Conservation (phyloP, 2,329 filamentous ascomycete species). For the Aspergillus awamori region DNA sequence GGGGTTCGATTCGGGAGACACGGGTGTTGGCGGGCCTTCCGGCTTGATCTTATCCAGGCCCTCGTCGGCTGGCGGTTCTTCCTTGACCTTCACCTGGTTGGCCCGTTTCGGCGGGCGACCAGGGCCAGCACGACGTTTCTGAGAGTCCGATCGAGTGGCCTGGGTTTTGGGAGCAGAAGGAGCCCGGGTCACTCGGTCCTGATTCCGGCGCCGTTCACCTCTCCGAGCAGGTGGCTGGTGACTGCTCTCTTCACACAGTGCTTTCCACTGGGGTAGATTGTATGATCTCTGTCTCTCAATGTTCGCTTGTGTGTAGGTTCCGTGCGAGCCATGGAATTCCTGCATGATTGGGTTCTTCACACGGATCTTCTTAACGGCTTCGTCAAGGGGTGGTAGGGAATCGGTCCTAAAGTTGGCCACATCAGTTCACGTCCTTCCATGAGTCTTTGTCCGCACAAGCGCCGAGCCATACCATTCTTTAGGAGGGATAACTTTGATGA, state of each 20-base stretch:
- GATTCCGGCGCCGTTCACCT: slow-evolving; percentile 60
- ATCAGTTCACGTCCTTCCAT: slow-evolving; percentile 4
- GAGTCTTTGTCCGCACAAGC: not conserved
- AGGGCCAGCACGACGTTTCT: slow-evolving; percentile 51
- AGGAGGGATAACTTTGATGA: slow-evolving; percentile 93
- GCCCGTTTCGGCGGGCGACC: slow-evolving; percentile 43
- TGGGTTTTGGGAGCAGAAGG: slow-evolving; percentile 37
- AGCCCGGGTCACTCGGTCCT: slow-evolving; percentile 50
- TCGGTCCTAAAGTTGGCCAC: slow-evolving; percentile 56
- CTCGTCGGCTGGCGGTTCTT: slow-evolving; percentile 42
- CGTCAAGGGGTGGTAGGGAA: slow-evolving; percentile 74
- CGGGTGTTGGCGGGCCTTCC: slow-evolving; percentile 57
- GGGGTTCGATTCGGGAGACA: slow-evolving; percentile 57
- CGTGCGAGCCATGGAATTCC: slow-evolving; percentile 94
- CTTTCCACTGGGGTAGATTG: slow-evolving; percentile 94
- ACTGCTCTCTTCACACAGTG: slow-evolving; percentile 89
- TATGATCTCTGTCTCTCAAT: slow-evolving; percentile 95
- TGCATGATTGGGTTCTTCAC: slow-evolving; percentile 98
- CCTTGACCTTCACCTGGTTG: slow-evolving; percentile 43
- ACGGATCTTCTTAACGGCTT: slow-evolving; percentile 85
- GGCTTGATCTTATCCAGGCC: slow-evolving; percentile 41
- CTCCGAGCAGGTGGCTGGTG: slow-evolving; percentile 92
- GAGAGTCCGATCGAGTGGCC: slow-evolving; percentile 40
- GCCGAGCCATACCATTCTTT: slow-evolving; percentile 75
- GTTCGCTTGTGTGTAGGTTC: slow-evolving; percentile 95